Conservation (phyloP, 306 rosid species). For the Cicer chorassanicum region DNA sequence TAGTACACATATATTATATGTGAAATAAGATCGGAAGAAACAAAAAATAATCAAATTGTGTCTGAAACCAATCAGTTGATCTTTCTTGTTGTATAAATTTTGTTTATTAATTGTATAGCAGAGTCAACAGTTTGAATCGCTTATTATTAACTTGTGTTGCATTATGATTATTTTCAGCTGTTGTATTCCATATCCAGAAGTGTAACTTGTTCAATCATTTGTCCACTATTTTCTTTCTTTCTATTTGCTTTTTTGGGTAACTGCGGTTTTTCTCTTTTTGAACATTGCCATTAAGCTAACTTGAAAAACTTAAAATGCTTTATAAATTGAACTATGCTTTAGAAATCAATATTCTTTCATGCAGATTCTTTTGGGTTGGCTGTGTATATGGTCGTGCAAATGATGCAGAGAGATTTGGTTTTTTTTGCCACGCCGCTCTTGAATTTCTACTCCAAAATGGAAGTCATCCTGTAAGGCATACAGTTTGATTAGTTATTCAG, state of each 20-base stretch:
- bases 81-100: background rate
- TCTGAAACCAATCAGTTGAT: constrained; percentile 18
- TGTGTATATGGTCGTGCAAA: constrained; percentile 87
- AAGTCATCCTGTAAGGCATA: constrained; percentile 84
- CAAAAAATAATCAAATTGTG: constrained; percentile 3
- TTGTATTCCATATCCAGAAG: background rate
- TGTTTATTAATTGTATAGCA: constrained; percentile 12
- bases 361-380: constrained; percentile 74
- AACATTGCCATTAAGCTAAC: constrained; percentile 28
- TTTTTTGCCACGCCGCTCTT: constrained; percentile 94
- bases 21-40: constrained; percentile 9
- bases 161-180: constrained; percentile 9
- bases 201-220: constrained; percentile 23
- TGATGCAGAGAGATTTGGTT: constrained; percentile 90
- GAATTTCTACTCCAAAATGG: constrained; percentile 87
- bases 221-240: background rate
- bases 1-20: background rate
- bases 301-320: constrained; percentile 33
- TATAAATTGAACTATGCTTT: constrained; percentile 35
- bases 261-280: constrained; percentile 25
- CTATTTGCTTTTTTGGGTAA: background rate
- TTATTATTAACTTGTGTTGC: constrained; percentile 17
- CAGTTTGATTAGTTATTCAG: constrained; percentile 22
- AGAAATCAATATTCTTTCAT: constrained; percentile 36
- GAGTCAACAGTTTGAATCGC: constrained; percentile 2